Base-by-base conservation (phyloP, 257 asterid genomes). In the Scutellaria galericulata region DNA sequence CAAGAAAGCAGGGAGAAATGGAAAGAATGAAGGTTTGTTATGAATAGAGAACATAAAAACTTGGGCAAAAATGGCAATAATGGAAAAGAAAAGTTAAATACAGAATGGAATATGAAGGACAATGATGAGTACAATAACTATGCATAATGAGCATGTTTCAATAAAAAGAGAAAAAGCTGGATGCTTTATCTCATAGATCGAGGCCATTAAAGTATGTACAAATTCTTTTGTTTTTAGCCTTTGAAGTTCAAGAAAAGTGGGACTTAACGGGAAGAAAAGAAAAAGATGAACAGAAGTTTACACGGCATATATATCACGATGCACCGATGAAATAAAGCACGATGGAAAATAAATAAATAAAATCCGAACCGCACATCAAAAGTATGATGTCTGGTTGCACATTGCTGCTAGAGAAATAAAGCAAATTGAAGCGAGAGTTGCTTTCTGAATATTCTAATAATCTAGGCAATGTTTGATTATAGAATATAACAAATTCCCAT, bases 101-200 rank as follows among this genome's bases (percentile, higher is more conserved):
- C 11, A 72, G 73, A 82, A 76, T 3, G 66, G 85, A 86, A 86
- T 77, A 79, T 69, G 54, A 63, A 64, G 71, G 67, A 70, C 64
- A 77, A 70, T 71, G 79, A 78, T 65, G 68, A 72, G 74, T n/a
- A 62, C 63, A 58, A 80, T 77, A 59, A 74, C 65, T 80, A 77
- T 80, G 76, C 80, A 64, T 47, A 68, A 82, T 78, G 80, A 85
- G 76, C 63, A 60, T 72, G 77, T 73, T 72, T 44, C 55, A 74
- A 78, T 53, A 48, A 79, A 31, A 83, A 79, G 82, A 15, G 75
- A 51, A 84, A 84, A 86, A 75, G 86, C 45, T 67, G 50, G 11
- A 55, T 55, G 71, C 91, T 87, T 83, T 83, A 83, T 80, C 85
- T 62, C 91, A 66, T 68, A n/a, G 67, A 81, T 65, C 87, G 81